These are phyloP conservation scores for Fusarium austroafricanum DNA, from an alignment of 2,329 filamentous ascomycete species.

Conservation along the genomic window DNA sequence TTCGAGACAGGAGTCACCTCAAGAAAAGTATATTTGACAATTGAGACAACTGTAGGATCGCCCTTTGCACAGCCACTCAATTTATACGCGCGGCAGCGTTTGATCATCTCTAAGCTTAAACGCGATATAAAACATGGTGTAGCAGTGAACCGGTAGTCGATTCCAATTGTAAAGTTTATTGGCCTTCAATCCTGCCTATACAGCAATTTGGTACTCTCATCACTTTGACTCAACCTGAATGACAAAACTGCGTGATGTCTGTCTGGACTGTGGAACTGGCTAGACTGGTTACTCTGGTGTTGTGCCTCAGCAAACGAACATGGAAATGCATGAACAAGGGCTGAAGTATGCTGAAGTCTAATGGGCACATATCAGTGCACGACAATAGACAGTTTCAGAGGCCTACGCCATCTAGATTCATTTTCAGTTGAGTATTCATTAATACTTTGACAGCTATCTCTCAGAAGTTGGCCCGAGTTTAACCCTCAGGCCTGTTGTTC, in stretches of 20 bases:
- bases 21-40: neutral
- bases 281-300: neutral
- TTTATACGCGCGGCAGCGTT: neutral
- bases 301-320: neutral
- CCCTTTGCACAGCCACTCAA: too few species aligned
- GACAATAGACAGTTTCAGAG: neutral
- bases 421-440: neutral
- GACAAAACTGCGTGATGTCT: neutral
- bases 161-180: neutral
- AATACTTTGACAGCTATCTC: neutral
- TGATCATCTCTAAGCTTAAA: conserved; percentile 6
- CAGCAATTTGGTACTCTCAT: neutral
- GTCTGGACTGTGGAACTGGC: neutral
- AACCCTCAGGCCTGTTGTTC: neutral
- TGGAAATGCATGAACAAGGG: neutral
- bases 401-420: neutral
- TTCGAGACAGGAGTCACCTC: neutral
- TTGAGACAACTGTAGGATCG: neutral
- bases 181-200: too few species aligned
- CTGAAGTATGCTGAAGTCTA: neutral
- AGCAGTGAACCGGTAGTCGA: neutral
- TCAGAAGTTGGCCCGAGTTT: neutral
- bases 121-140: neutral
- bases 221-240: neutral
- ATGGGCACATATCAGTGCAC: neutral